Evolutionary conservation across 2,329 filamentous ascomycete genomes (phyloP), one percentile per base, ranked within the genome.

Genomic region (Paradendryphiella salina): DNA sequence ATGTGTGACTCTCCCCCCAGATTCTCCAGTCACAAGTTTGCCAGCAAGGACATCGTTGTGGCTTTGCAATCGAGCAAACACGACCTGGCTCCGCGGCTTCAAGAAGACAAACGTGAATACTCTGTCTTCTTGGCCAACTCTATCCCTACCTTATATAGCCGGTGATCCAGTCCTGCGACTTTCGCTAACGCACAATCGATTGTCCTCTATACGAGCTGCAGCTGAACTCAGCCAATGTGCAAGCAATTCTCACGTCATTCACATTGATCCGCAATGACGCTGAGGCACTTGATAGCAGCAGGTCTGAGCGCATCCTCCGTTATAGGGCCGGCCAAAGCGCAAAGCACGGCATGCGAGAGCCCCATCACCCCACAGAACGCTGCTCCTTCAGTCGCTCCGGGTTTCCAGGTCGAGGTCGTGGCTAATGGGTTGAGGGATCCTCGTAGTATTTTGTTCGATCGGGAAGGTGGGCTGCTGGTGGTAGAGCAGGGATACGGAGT

Each of bases 391-490:
- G 66, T 78, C 14, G 74, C 75, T 10, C 55, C 66, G 14, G 76
- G 76, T 10, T 79, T 75, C 55, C 60, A 66, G 20, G 74, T 74
- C 4, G 70, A 74, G 46, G 71, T 80, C 9, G 76, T 81, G 35
- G 77, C 78, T 8, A 76, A 74, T 15, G 73, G 73, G 8, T 61
- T 81, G 33, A 70, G 66, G 20, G 64, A 66, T 14, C 79, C 79
- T 11, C 73, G 79, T 14, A 75, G 75, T 9, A 74, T 82, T 36
- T 64, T 72, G 9, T 78, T 81, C 56, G 79, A 82, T 66, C 66
- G 56, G 15, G 65, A 70, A 39, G 79, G 78, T 15, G 75, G 76
- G 49, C 65, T 81, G 31, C 69, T 82, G n/a, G 76, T 82, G 4
- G 73, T 81, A 17, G 75, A 80, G 65, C 66, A 71, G 57, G 70